These are phyloP conservation scores for Astraeus odoratus DNA, from an alignment of 768 basidiomycete genomes.

Conservation along the genomic window DNA sequence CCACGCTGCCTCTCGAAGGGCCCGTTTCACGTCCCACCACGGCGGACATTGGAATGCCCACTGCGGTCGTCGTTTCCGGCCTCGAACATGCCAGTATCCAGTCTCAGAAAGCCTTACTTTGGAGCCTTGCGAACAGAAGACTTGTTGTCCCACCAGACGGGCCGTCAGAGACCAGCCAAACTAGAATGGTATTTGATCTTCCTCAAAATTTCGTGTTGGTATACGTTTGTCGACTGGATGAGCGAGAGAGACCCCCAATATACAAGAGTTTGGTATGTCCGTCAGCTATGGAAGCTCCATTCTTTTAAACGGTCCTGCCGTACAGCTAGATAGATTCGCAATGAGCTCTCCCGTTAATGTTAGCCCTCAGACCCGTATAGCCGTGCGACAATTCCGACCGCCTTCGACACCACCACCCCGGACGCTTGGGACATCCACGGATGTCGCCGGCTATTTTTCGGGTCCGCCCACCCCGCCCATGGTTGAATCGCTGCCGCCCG, in stretches of 20 bases:
- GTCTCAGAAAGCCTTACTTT: constrained; percentile 52
- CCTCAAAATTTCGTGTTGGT: constrained; percentile 68
- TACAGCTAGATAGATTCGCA: constrained; percentile 69
- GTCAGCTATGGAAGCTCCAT: not conserved
- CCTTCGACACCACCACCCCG: constrained; percentile 26
- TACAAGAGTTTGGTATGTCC: constrained; percentile 55
- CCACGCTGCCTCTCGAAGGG: constrained; percentile 8
- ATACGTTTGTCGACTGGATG: constrained; percentile 63
- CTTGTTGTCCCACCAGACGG: constrained; percentile 34
- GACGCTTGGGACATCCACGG: constrained; percentile 22
- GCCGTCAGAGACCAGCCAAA: constrained; percentile 17
- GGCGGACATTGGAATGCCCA: constrained; percentile 35
- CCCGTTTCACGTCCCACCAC: constrained; percentile 10
- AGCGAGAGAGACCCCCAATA: constrained; percentile 58
- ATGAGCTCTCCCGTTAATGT: constrained; percentile 62
- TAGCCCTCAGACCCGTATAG: constrained; percentile 31
- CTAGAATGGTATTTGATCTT: constrained; percentile 24
- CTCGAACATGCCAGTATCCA: constrained; percentile 53
- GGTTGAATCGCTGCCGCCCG: constrained; percentile 14
- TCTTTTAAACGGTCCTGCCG: constrained; percentile 6
- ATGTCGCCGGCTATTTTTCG: constrained; percentile 14
- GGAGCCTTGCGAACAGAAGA: constrained; percentile 44
- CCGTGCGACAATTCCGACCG: constrained; percentile 28
- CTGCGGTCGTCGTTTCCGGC: constrained; percentile 61
- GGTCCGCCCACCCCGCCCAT: constrained; percentile 23